Evolutionary conservation across 768 basidiomycete genomes (phyloP).

Genomic region (Grammothele lineata): DNA sequence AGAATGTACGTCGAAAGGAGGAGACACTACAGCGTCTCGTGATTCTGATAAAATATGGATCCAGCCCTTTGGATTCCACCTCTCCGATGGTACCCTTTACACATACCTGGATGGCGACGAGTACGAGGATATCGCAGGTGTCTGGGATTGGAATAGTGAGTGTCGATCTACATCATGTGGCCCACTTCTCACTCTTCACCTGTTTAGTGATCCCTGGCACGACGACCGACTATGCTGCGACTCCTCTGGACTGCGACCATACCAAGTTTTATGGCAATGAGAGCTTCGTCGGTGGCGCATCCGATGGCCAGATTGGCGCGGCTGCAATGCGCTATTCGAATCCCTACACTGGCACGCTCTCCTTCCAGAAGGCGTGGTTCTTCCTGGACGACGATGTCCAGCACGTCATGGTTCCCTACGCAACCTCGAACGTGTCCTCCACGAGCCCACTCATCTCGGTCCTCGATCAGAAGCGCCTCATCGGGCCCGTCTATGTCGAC

Average conservation of each 20-base stretch:
- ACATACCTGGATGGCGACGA: conserved; percentile 64
- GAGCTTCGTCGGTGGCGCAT: conserved; percentile 61
- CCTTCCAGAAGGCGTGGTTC: conserved; percentile 72
- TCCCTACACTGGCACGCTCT: conserved; percentile 47
- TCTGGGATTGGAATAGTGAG: conserved; percentile 67
- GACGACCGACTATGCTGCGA: conserved; percentile 59
- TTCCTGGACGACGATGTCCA: conserved; percentile 63
- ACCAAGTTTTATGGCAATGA: conserved; percentile 44
- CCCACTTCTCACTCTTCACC: not conserved
- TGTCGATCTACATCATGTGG: too few species aligned
- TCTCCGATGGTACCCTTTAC: conserved; percentile 60
- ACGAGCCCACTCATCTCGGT: conserved; percentile 53
- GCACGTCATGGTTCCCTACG: conserved; percentile 54
- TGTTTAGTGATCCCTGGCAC: conserved; percentile 57
- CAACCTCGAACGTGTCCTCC: conserved; percentile 30
- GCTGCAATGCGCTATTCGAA: conserved; percentile 67
- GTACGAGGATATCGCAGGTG: conserved; percentile 67
- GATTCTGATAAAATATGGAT: not conserved
- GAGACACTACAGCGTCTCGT: too few species aligned
- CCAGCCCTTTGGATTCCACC: conserved; percentile 63
- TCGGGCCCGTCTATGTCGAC: conserved; percentile 41
- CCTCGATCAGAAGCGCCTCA: conserved; percentile 57
- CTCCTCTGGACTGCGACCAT: conserved; percentile 44
- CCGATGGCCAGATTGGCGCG: conserved; percentile 52
- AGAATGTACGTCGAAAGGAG: conserved; percentile 59